Conservation (phyloP, 2,329 filamentous ascomycete genomes). For the Diaporthe vaccinii region DNA sequence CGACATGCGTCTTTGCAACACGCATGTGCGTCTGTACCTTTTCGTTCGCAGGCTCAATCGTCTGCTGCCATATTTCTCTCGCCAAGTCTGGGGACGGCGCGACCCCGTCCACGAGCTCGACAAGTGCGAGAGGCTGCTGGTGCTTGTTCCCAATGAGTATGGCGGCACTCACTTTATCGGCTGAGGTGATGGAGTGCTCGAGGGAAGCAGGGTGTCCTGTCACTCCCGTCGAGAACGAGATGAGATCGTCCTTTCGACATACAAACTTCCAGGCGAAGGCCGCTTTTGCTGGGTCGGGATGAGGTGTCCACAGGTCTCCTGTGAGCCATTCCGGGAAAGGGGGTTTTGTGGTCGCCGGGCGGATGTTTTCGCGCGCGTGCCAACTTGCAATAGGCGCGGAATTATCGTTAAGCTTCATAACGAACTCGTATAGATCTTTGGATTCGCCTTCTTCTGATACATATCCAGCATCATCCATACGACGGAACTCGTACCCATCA, state of each 20-base stretch:
- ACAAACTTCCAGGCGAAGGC: conserved; percentile 43
- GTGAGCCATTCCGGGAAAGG: conserved; percentile 40
- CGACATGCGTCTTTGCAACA: conserved; percentile 42
- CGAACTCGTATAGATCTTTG: conserved; percentile 43
- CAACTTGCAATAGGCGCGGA: conserved; percentile 40
- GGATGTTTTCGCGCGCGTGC: conserved; percentile 40
- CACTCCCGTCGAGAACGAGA: conserved; percentile 43
- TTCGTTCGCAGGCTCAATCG: conserved; percentile 42
- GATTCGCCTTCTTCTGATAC: conserved; percentile 34
- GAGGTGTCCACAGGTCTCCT: conserved; percentile 45
- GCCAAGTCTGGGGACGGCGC: conserved; percentile 32
- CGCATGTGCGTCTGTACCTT: conserved; percentile 41
- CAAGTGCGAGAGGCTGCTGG: conserved; percentile 42
- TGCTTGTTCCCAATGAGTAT: conserved; percentile 42
- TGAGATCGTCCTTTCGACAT: conserved; percentile 47
- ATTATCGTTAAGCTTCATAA: conserved; percentile 38
- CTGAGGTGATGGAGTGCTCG: conserved; percentile 40
- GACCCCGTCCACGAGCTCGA: conserved; percentile 39
- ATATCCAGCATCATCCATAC: conserved; percentile 39
- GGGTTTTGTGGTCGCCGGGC: conserved; percentile 26
- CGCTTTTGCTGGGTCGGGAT: conserved; percentile 44
- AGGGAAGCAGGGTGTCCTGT: conserved; percentile 43
- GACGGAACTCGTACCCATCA: conserved; percentile 41
- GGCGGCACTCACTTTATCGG: conserved; percentile 36
- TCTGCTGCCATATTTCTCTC: conserved; percentile 40